phyloP scores from a whole-genome alignment of 805 yeast species.

The Priceomyces melissophilus region DNA sequence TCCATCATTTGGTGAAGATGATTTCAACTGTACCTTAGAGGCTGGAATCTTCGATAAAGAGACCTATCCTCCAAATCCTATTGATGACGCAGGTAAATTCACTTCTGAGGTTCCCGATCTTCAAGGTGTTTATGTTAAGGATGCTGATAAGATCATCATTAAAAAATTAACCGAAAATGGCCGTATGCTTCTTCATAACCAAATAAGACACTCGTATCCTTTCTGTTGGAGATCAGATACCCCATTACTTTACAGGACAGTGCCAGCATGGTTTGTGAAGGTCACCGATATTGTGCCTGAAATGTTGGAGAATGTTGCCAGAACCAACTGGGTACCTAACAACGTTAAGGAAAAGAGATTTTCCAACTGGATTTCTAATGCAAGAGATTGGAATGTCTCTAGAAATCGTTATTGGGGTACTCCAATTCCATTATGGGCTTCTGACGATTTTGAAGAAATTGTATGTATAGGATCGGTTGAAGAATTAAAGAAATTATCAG shows the following conservation, averaged over 20 bases:
- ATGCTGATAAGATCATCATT: constrained; percentile 89
- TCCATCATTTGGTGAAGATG: constrained; percentile 99
- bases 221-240: constrained; percentile 99
- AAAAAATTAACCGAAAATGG: constrained; percentile 78
- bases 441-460: constrained; percentile 88
- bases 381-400: constrained; percentile 98
- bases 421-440: constrained; percentile 96
- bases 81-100: constrained; percentile 89
- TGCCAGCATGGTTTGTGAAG: constrained; percentile 98
- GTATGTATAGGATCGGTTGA: constrained; percentile 90
- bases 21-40: constrained; percentile 76
- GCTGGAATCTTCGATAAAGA: constrained; percentile 73
- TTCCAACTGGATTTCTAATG: constrained; percentile 96
- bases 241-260: constrained; percentile 91
- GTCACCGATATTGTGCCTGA: constrained; percentile 83
- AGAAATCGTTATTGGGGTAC: constrained; percentile 99
- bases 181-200: constrained; percentile 68
- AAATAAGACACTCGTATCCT: constrained; percentile 94
- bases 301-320: constrained; percentile 80
- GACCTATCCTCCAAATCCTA: constrained; percentile 83
- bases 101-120: constrained; percentile 71
- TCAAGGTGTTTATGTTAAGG: constrained; percentile 86
- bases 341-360: constrained; percentile 91
- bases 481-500: constrained; percentile 82
- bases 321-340: constrained; percentile 92